Base-by-base conservation (phyloP, 169 alveolate genomes). In the Babesia bovis region DNA sequence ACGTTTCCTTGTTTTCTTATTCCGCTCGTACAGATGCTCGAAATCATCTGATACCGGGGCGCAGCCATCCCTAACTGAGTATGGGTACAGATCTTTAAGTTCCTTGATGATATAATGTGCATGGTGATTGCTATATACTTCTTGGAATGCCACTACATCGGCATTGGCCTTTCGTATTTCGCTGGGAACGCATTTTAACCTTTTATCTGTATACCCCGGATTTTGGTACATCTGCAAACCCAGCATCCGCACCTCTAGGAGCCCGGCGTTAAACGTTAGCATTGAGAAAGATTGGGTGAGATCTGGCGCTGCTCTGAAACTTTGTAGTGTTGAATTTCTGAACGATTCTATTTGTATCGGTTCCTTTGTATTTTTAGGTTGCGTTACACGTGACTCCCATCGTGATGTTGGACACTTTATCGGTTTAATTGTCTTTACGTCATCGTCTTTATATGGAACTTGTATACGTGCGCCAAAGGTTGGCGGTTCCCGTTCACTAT, bases 61-160 rank as follows among this genome's bases (percentile, higher is more conserved):
- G 35, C 56, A 59, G 51, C 47, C 72, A 23, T 71, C 63, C 63
- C 82, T 57, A 15, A 69, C 72, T 23, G 55, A 13, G 45, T 76
- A 93, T 36, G 97, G 96, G 53, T 92, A 91, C 30, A 56, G 53
- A n/a, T 84, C 85, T 15, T 66, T 83, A 68, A 93, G 79, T 66
- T 86, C 76, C 52, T 71, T 89, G 45, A 83, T 68, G 47, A 93
- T 74, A 71, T 83, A 93, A 67, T 88, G 91, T 19, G 92, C 93
- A 75, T 93, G 97, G 30, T 75, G 45, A 38, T 85, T 90, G 53
- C 84, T 93, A 47, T 90, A 93, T 25, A 93, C 95, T 60, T 93
- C 97, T 66, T 93, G 97, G 42, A 93, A 84, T 36, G 96, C 96
- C 40, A 93, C 86, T 33, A 93, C 89, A 83, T 93, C 96, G 55